Conservation (phyloP, 495 filamentous ascomycete genomes). For the Cenococcum geophilum region DNA sequence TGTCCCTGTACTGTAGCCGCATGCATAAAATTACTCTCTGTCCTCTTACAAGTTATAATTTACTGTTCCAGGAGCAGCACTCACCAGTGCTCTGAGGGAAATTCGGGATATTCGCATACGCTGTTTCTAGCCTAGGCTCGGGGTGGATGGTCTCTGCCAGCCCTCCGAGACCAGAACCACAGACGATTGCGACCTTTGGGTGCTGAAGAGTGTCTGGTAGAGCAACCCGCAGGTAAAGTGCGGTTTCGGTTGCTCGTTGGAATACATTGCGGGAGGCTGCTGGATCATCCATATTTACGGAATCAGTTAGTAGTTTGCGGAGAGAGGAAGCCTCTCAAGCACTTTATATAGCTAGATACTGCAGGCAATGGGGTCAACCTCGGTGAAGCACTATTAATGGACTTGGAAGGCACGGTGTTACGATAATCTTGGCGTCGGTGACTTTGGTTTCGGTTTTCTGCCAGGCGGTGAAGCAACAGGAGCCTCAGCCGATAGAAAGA, state of each 20-base stretch:
- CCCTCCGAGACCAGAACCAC: slow-evolving; percentile 66
- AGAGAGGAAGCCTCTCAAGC: no score
- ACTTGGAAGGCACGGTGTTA: not conserved
- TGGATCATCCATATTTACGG: slow-evolving; percentile 15
- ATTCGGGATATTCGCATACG: slow-evolving; percentile 58
- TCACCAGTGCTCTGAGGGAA: slow-evolving; percentile 62
- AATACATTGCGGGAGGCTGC: slow-evolving; percentile 19
- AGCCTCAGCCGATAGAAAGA: not conserved
- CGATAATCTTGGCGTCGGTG: not conserved
- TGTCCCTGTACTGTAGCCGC: slow-evolving; percentile 54
- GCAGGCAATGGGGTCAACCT: not conserved
- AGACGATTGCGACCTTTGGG: slow-evolving; percentile 63
- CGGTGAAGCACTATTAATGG: not conserved
- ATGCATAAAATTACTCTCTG: not conserved
- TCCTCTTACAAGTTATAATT: not conserved
- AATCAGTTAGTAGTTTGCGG: not conserved
- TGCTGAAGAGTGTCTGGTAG: slow-evolving; percentile 45
- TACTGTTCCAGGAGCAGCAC: slow-evolving; percentile 9
- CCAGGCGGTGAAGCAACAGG: slow-evolving; percentile 17
- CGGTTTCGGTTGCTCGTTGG: slow-evolving; percentile 35
- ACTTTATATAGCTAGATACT: no score
- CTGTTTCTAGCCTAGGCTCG: slow-evolving; percentile 50
- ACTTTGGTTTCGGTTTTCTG: slow-evolving; percentile 8
- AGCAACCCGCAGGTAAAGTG: slow-evolving; percentile 24
- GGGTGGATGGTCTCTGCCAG: slow-evolving; percentile 55